These are phyloP conservation scores for Coelastrella sp. DNA, from an alignment of 139 green algal species.

Conservation along the genomic window DNA sequence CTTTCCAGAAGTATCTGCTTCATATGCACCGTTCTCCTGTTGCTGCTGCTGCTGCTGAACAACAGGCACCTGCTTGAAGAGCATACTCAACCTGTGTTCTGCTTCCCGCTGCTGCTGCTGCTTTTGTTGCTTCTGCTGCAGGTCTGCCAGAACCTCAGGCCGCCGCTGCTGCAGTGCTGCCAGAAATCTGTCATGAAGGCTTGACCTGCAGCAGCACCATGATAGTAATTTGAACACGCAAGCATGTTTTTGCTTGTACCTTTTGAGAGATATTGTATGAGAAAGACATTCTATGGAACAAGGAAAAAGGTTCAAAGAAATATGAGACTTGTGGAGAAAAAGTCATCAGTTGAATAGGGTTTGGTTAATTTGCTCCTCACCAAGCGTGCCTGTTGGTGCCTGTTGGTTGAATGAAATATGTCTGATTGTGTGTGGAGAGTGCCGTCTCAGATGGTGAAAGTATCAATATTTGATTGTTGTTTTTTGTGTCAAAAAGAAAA, in stretches of 20 bases:
- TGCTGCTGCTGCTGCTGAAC: not conserved
- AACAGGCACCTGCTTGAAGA: not conserved
- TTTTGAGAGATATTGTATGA: not conserved
- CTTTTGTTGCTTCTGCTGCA: slow-evolving; percentile 43
- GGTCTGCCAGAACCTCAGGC: slow-evolving; percentile 57
- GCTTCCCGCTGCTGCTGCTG: slow-evolving; percentile 11
- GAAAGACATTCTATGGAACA: not conserved
- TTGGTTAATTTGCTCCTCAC: no score
- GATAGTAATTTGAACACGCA: not conserved
- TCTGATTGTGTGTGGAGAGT: not conserved
- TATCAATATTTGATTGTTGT: not conserved
- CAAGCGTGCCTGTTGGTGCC: no score
- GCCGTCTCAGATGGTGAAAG: not conserved
- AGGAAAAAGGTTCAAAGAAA: not conserved
- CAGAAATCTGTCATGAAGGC: slow-evolving; percentile 77
- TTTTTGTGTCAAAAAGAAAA: not conserved
- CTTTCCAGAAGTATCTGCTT: not conserved
- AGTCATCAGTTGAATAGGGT: no score
- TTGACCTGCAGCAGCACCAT: slow-evolving; percentile 1
- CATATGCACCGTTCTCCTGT: not conserved
- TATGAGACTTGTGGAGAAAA: no score
- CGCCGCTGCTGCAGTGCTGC: slow-evolving; percentile 55
- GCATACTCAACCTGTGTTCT: slow-evolving; percentile 1
- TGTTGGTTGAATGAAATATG: not conserved
- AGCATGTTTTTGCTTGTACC: not conserved